These are phyloP conservation scores for Amylostereum areolatum DNA, from an alignment of 1,284 basidiomycete species.

Conservation along the genomic window DNA sequence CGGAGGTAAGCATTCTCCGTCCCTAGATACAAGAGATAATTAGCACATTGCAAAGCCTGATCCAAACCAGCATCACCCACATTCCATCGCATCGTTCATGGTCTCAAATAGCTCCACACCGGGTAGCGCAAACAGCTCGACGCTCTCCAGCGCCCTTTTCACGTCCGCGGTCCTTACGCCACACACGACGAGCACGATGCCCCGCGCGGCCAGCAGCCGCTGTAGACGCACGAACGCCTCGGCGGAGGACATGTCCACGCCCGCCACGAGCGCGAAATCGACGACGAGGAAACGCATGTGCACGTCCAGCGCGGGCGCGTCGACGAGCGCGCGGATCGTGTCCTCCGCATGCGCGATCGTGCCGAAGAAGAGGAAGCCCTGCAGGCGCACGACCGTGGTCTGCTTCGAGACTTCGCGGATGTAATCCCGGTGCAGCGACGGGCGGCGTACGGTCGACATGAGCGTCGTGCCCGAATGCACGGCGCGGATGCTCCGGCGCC, in stretches of 20 bases:
- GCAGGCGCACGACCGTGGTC: constrained; percentile 85
- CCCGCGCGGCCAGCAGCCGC: constrained; percentile 70
- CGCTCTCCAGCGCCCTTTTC: constrained; percentile 65
- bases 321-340: constrained; percentile 69
- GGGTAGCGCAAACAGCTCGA: constrained; percentile 71
- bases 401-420: constrained; percentile 89
- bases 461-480: constrained; percentile 76
- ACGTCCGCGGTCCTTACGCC: constrained; percentile 63
- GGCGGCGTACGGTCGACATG: constrained; percentile 89
- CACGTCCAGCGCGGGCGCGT: constrained; percentile 68
- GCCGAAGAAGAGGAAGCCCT: constrained; percentile 96
- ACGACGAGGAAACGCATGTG: constrained; percentile 86
- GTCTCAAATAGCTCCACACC: constrained; percentile 81
- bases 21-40: constrained; percentile 42
- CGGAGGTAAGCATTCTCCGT: constrained; percentile 84
- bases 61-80: constrained; percentile 34
- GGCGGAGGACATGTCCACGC: constrained; percentile 92
- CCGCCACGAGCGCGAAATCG: constrained; percentile 81
- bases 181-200: constrained; percentile 85
- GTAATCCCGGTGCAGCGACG: constrained; percentile 84
- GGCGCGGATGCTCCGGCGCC: constrained; percentile 75
- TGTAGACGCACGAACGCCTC: constrained; percentile 95
- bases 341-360: constrained; percentile 89
- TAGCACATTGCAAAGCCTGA: neutral
- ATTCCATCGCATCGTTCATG: constrained; percentile 92